Evolutionary conservation across 495 filamentous ascomycete genomes (phyloP), one percentile per base, ranked within the genome.

Genomic region (Aspergillus hancockii): DNA sequence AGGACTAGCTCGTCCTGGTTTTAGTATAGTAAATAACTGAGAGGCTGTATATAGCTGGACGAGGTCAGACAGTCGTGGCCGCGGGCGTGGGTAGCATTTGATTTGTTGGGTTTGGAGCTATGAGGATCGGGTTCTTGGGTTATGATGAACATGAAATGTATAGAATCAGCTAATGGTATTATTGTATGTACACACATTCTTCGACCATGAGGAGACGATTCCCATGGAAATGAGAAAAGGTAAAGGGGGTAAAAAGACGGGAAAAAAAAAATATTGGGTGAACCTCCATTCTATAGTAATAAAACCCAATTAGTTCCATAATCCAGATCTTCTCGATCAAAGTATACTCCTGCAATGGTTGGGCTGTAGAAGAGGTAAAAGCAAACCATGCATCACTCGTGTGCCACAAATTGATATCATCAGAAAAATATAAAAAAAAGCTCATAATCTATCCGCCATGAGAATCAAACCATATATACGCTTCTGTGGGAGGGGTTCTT

Each of bases 401-500:
- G 54, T 54, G 28, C 38, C 56, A 55, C 52, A 46, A 62, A 22
- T 30, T 52, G 47, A 59, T 43, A 62, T 58, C 59, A 60, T 60
- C 55, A 32, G 30, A 53, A 30, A 55, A 54, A 53, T 28, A 25
- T 25, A 36, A 58, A 60, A 52, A 28, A 49, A 59, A 46, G 38
- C 36, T 61, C 62, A 63, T 64, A 53, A 61, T 67, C 59, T 64
- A 67, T 51, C 53, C 53, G 58, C 58, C 60, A 41, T 62, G 25
- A 60, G 7, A 53, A 64, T 63, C 56, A 60, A 62, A 47, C 51
- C 58, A 22, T 55, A 52, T 22, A 30, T 49, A 53, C 32, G 23
- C 25, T 54, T 49, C 23, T 31, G 50, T 16, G 23, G 40, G 49
- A 43, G 19, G 38, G 36, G 23, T 52, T 45, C 40, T 31, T 45